Percentiles rank a stretch among this genome's conserved stretches.
These are phyloP conservation scores for Dionaea muscipula DNA, from an alignment of 179 eudicot species.

Conservation along the genomic window DNA sequence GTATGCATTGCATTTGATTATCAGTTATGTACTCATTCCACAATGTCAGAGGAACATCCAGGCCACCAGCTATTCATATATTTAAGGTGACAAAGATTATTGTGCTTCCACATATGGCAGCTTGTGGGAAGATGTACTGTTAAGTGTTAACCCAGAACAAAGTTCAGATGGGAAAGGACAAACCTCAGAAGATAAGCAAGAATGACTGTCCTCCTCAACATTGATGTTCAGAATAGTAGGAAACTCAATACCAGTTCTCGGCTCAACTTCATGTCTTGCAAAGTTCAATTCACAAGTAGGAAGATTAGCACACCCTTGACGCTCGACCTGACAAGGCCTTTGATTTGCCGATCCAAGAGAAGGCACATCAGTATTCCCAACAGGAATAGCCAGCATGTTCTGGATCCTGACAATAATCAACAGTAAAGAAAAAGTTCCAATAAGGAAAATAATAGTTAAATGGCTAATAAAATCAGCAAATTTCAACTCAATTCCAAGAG, in stretches of 20 bases:
- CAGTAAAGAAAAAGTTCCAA: background rate
- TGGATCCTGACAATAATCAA: slow-evolving; percentile 31
- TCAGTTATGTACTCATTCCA: background rate
- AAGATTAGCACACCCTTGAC: slow-evolving; percentile 30
- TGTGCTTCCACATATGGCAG: background rate
- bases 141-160: background rate
- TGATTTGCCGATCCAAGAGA: slow-evolving; percentile 33
- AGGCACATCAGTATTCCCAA: slow-evolving; percentile 26
- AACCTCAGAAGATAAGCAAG: slow-evolving; percentile 57
- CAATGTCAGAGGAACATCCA: background rate
- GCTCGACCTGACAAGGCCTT: slow-evolving; percentile 45
- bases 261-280: slow-evolving; percentile 54
- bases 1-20: background rate
- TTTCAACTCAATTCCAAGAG: too few relatives aligned
- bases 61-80: too few relatives aligned
- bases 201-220: slow-evolving; percentile 35
- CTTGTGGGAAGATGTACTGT: background rate
- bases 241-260: slow-evolving; percentile 78
- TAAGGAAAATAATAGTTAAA: background rate
- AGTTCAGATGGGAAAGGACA: background rate
- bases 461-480: background rate
- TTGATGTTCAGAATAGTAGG: slow-evolving; percentile 45
- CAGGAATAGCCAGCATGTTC: slow-evolving; percentile 32
- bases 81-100: too few relatives aligned
- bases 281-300: slow-evolving; percentile 29